Percentiles rank a stretch among this genome's conserved stretches.
These are phyloP conservation scores for Beauveria pseudobassiana DNA, from an alignment of 2,329 filamentous ascomycete genomes.

Conservation along the genomic window DNA sequence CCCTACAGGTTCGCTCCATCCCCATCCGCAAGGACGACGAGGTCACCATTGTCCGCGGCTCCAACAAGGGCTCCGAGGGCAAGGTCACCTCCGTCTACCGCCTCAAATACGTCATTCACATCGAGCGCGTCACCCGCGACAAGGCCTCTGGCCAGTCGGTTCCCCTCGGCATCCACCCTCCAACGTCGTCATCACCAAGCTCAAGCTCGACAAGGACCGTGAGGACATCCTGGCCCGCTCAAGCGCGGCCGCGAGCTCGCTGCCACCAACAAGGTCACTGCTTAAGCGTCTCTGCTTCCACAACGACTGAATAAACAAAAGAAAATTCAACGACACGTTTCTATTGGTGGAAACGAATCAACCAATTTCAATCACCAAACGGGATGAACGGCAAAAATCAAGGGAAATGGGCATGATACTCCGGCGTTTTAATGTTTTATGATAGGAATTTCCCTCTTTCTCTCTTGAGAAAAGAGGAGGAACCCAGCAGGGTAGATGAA, in stretches of 20 bases:
- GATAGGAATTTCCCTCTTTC: neutral
- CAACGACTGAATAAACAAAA: constrained; percentile 13
- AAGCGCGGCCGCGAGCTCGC: constrained; percentile 69
- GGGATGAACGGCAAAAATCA: constrained; percentile 15
- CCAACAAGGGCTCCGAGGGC: constrained; percentile 96
- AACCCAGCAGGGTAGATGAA: constrained; percentile 29
- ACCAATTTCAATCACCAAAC: constrained; percentile 13
- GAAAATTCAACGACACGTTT: constrained; percentile 15
- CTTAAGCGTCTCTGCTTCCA: constrained; percentile 27
- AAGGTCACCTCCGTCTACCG: constrained; percentile 98
- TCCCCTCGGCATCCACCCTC: constrained; percentile 86
- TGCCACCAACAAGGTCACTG: constrained; percentile 62
- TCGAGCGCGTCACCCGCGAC: constrained; percentile 94
- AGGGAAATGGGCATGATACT: constrained; percentile 30
- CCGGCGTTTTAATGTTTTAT: constrained; percentile 23
- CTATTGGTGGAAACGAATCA: constrained; percentile 14
- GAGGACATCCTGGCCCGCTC: constrained; percentile 81
- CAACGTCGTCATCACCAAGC: constrained; percentile 97
- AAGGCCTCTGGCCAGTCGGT: constrained; percentile 97
- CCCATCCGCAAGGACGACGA: constrained; percentile 97
- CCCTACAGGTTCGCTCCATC: constrained; percentile 74
- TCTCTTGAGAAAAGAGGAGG: neutral
- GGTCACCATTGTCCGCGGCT: constrained; percentile 84
- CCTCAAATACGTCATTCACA: constrained; percentile 94
- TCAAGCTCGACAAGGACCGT: constrained; percentile 96